phyloP scores from a whole-genome alignment of 73 alveolate species.

The Paramecium pentaurelia region DNA sequence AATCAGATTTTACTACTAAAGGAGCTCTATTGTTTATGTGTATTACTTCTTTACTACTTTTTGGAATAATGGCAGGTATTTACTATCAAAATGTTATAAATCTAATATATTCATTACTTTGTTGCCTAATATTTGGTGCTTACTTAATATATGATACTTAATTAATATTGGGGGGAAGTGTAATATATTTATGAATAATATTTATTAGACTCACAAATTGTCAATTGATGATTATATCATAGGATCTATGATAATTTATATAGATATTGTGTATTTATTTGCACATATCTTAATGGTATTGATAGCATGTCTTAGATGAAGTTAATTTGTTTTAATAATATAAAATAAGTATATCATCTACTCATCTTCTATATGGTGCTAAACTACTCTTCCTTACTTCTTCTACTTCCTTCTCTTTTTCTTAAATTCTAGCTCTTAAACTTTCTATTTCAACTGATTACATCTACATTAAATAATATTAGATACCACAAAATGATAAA shows the following conservation, averaged over 20 bases:
- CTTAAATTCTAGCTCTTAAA: constrained; percentile 12
- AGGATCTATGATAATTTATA: constrained; percentile 63
- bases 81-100: constrained; percentile 15
- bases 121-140: constrained; percentile 45
- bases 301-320: constrained; percentile 7
- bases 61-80: constrained; percentile 62
- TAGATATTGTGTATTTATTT: constrained; percentile 61
- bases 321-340: not conserved
- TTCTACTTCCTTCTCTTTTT: constrained; percentile 24
- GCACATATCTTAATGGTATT: not conserved
- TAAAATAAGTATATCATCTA: not conserved
- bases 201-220: not conserved
- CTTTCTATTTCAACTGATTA: not conserved
- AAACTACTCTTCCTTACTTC: constrained; percentile 19
- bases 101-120: constrained; percentile 43
- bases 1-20: constrained; percentile 61
- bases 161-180: constrained; percentile 63
- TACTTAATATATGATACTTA: constrained; percentile 66
- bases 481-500: not conserved
- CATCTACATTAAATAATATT: not conserved
- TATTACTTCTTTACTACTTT: constrained; percentile 12
- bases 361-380: constrained; percentile 45
- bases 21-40: constrained; percentile 58
- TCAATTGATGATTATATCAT: constrained; percentile 64
- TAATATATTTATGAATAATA: not conserved